These are phyloP conservation scores for Saksenaea vasiformis DNA, from an alignment of 371 early-diverging fungal species.

Conservation along the genomic window DNA sequence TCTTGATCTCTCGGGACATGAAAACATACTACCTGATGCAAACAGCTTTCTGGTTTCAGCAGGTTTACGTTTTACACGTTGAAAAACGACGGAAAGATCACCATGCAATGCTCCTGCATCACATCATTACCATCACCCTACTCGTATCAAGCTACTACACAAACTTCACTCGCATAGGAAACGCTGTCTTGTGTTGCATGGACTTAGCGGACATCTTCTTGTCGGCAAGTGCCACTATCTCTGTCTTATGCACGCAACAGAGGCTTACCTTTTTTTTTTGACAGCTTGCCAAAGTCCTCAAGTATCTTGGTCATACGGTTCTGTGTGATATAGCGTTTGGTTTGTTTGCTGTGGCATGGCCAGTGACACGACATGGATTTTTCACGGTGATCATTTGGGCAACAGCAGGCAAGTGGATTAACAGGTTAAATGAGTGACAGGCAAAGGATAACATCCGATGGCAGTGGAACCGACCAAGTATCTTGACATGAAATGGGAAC, in stretches of 20 bases:
- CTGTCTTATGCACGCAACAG: not conserved
- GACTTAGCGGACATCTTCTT: constrained; percentile 84
- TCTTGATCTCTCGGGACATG: constrained; percentile 45
- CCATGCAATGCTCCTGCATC: constrained; percentile 78
- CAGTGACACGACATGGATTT: constrained; percentile 72
- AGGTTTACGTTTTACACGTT: constrained; percentile 68
- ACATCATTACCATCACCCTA: constrained; percentile 73
- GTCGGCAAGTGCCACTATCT: constrained; percentile 41
- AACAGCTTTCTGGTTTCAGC: constrained; percentile 82
- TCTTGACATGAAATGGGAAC: constrained; percentile 64
- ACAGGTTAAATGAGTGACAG: not conserved
- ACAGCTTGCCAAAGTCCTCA: constrained; percentile 72
- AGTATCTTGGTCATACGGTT: constrained; percentile 63
- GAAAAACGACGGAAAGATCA: constrained; percentile 85
- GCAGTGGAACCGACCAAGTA: constrained; percentile 51
- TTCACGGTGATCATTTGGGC: constrained; percentile 62
- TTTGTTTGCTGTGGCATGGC: constrained; percentile 78
- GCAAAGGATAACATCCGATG: not conserved
- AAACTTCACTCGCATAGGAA: constrained; percentile 82
- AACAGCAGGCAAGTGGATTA: constrained; percentile 33
- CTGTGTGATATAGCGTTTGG: constrained; percentile 75
- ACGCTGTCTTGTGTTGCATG: constrained; percentile 78
- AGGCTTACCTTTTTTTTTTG: not conserved
- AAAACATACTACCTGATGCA: constrained; percentile 83
- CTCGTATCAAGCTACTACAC: constrained; percentile 69